Conservation (phyloP, 1,139 yeast species). For the Ogataea hybrid region DNA sequence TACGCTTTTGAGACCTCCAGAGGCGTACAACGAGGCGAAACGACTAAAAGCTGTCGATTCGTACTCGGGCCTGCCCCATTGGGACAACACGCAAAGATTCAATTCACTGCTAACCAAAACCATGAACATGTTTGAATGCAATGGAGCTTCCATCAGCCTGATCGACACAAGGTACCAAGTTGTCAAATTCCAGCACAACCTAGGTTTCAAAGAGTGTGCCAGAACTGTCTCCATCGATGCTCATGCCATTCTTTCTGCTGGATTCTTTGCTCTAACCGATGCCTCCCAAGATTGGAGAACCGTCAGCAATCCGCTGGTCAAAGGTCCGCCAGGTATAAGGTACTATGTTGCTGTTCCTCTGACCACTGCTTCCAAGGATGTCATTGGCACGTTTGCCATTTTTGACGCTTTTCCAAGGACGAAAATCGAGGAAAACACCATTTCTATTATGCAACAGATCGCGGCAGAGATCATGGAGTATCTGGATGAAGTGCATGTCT, state of each 20-base stretch:
- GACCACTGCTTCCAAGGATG: constrained; percentile 35
- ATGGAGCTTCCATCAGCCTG: constrained; percentile 58
- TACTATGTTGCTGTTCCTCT: constrained; percentile 68
- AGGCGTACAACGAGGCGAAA: constrained; percentile 43
- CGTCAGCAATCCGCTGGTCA: constrained; percentile 56
- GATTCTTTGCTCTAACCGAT: constrained; percentile 52
- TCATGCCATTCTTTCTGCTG: constrained; percentile 60
- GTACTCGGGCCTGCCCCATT: constrained; percentile 44
- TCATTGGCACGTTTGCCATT: constrained; percentile 60
- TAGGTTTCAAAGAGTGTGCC: constrained; percentile 49
- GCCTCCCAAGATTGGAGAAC: constrained; percentile 71
- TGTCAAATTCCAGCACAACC: constrained; percentile 47
- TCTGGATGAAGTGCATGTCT: constrained; percentile 35
- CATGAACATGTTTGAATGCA: constrained; percentile 39
- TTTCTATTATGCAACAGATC: constrained; percentile 37
- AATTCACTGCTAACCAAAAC: constrained; percentile 38
- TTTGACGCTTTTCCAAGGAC: constrained; percentile 50
- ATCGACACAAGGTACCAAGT: constrained; percentile 48
- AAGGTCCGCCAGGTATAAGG: constrained; percentile 54
- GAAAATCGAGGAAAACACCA: constrained; percentile 37
- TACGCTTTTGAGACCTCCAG: constrained; percentile 61
- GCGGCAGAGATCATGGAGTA: constrained; percentile 45
- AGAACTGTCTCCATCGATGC: constrained; percentile 61
- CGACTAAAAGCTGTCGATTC: constrained; percentile 43
- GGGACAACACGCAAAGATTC: constrained; percentile 47